A percentile compares a stretch with the other conserved stretches of the same genome.
Evolutionary conservation across 768 basidiomycete species (phyloP).

Genomic region (Leccinellum luteum): DNA sequence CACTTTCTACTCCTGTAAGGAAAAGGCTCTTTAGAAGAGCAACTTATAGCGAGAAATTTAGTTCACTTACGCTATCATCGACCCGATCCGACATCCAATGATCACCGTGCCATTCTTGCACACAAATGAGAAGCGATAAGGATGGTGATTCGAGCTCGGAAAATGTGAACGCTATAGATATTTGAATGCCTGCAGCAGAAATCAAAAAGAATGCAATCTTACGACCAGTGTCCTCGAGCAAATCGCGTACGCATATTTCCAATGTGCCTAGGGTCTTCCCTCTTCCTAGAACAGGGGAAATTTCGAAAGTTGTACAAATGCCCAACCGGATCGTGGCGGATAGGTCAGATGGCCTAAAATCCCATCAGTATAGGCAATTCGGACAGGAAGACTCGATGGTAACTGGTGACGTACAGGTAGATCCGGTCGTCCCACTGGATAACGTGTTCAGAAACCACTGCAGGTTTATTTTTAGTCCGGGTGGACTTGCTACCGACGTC

Average conservation of each 20-base stretch:
- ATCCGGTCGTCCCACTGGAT: slow-evolving; percentile 13
- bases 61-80: neutral
- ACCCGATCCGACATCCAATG: neutral
- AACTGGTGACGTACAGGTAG: neutral
- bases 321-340: neutral
- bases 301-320: neutral
- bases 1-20: neutral
- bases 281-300: neutral
- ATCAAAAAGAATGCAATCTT: neutral
- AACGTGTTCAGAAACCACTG: neutral
- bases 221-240: neutral
- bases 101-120: neutral
- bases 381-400: neutral
- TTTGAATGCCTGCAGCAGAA: neutral
- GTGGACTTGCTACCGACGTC: neutral
- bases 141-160: neutral
- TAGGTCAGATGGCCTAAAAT: neutral
- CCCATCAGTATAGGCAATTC: neutral
- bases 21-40: neutral
- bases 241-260: neutral
- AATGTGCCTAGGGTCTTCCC: neutral
- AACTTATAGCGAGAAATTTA: neutral
- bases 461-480: slow-evolving; percentile 5
- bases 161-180: neutral
- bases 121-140: neutral